phyloP scores from a whole-genome alignment of 1,284 basidiomycete species.

The Lignosus rhinocerotis region DNA sequence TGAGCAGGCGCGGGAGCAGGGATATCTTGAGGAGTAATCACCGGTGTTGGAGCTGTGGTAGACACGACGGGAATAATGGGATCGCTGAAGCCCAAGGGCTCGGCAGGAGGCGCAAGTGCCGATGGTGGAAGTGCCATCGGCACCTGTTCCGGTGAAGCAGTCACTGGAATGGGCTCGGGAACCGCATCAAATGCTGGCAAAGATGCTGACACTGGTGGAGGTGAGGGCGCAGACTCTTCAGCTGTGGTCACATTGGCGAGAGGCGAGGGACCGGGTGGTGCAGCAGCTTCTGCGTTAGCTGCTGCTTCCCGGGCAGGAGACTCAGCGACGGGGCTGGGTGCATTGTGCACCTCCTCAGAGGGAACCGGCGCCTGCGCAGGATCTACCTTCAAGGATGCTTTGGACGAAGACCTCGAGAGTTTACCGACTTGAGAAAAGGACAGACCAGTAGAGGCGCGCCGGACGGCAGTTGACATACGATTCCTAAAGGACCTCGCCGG shows the following conservation, averaged over 20 bases:
- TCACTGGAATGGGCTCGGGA: constrained; percentile 3
- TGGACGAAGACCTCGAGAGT: constrained; percentile 32
- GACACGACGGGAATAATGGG: constrained; percentile 8
- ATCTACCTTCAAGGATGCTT: constrained; percentile 30
- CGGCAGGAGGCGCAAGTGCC: background rate
- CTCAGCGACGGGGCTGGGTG: constrained; percentile 29
- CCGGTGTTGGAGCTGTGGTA: constrained; percentile 10
- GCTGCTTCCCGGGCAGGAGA: constrained; percentile 29
- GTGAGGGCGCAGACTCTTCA: background rate
- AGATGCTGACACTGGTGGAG: background rate
- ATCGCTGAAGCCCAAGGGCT: constrained; percentile 21
- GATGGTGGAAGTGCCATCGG: constrained; percentile 5
- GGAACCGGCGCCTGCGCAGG: constrained; percentile 20
- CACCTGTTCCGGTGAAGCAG: constrained; percentile 19
- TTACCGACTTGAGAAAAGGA: constrained; percentile 35
- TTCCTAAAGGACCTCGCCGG: constrained; percentile 31
- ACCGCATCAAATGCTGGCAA: constrained; percentile 8
- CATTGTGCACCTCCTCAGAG: constrained; percentile 10
- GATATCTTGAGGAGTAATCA: constrained; percentile 7
- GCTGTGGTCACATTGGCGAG: constrained; percentile 17
- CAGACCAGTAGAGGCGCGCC: constrained; percentile 51
- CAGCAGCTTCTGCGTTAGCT: constrained; percentile 9
- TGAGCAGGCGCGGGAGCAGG: background rate
- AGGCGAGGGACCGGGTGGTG: constrained; percentile 26
- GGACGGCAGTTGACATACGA: constrained; percentile 46